Base-by-base conservation (phyloP, 192 early-diverging fungal species). In the Umbelopsis sp. region DNA sequence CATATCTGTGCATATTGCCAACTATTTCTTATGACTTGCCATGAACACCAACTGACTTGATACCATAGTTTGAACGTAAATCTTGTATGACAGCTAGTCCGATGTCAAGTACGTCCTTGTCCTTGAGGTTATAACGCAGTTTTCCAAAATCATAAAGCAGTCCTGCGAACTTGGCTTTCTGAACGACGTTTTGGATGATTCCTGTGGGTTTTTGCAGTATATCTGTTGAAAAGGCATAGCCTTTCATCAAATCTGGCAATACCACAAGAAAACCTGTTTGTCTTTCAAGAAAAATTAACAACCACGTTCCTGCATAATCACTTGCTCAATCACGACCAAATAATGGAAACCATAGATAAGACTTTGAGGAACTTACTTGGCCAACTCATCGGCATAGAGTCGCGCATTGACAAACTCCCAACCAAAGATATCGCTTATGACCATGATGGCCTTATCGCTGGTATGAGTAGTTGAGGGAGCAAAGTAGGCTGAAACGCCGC, bases 351-450 rank as follows among this genome's bases (percentile, higher is more conserved):
- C 37, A 41, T 41, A 41, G 37, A 41, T 41, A 41, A 41, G 37
- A 6, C 2, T 1, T 20, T 1, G 20, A 25, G 16, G 11, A 33
- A 16, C 48, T 33, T 58, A 61, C 55, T 30, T 61, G 27, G 55
- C 55, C 18, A 61, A 16, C 15, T 61, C 55, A 30, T 61, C 55
- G n/a, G 55, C 55, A 30, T 61, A 61, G 3, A 61, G 30, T 11
- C 55, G 55, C 15, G 30, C 30, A n/a, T 61, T 61, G 30, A 61
- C 33, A 30, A 61, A 61, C 27, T 61, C 55, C 55, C 55, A 61
- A 30, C 55, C 55, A 35, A 61, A 61, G 11, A 61, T 61, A 61
- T 61, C 55, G 18, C 55, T 30, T 6, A 61, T 61, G 33, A 61
- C 25, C 13, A 61, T 25, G 18, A 61, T 61, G 13, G 55, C 55